Evolutionary conservation across 306 rosid genomes (phyloP).

Genomic region (Fagus sylvatica): DNA sequence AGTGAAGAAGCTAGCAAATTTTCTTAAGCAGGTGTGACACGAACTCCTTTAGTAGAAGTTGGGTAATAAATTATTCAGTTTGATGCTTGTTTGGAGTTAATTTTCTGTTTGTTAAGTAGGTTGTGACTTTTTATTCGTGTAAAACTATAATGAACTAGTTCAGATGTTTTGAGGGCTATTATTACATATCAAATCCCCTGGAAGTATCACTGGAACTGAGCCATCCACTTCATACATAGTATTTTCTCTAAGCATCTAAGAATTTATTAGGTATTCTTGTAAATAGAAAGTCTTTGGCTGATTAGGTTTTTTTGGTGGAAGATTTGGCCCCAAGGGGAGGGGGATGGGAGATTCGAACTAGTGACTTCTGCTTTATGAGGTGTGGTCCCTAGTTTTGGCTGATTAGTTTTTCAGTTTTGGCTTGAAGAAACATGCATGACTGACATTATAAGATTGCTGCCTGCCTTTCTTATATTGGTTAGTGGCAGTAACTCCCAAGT

Average conservation of each 20-base stretch:
- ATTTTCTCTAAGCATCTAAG: not conserved
- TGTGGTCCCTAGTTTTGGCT: too few species aligned
- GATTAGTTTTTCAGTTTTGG: too few species aligned
- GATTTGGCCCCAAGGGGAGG: too few species aligned
- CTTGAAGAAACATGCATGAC: too few species aligned
- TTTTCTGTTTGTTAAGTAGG: not conserved
- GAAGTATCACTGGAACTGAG: not conserved
- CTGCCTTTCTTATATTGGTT: too few species aligned
- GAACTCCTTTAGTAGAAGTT: conserved; percentile 6
- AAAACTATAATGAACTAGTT: not conserved
- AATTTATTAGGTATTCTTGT: not conserved
- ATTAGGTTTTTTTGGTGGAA: too few species aligned
- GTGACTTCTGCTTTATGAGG: too few species aligned
- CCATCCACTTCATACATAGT: not conserved
- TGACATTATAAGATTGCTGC: too few species aligned
- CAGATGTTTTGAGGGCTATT: not conserved
- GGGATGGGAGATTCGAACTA: too few species aligned
- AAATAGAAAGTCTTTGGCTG: too few species aligned
- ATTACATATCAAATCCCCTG: not conserved
- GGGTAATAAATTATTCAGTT: not conserved
- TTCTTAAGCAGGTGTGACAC: conserved; percentile 95
- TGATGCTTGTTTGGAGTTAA: not conserved
- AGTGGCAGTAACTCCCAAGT: too few species aligned
- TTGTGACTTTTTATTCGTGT: not conserved
- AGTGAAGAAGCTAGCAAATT: conserved; percentile 90